Conservation (phyloP, 2,329 filamentous ascomycete genomes). For the Neofusicoccum parvum region DNA sequence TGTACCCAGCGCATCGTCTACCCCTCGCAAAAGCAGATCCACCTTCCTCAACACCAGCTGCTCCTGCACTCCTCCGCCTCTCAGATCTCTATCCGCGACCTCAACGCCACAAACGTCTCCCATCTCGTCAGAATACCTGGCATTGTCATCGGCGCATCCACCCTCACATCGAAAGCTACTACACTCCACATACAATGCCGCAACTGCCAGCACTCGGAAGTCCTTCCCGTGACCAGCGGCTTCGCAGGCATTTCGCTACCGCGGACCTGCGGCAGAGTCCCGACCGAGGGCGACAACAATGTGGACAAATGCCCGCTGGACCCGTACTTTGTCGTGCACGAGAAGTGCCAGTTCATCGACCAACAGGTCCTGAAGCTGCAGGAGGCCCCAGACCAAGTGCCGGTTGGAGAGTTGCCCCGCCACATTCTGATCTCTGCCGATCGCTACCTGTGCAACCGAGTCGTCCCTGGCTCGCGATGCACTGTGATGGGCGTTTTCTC, state of each 20-base stretch:
- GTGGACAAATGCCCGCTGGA: slow-evolving; percentile 83
- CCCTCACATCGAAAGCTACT: slow-evolving; percentile 94
- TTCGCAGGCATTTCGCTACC: slow-evolving; percentile 88
- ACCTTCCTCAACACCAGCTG: slow-evolving; percentile 88
- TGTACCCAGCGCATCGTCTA: slow-evolving; percentile 94
- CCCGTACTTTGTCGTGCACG: slow-evolving; percentile 93
- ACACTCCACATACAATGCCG: slow-evolving; percentile 84
- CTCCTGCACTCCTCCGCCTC: slow-evolving; percentile 91
- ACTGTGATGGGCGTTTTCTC: slow-evolving; percentile 97
- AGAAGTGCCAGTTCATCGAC: slow-evolving; percentile 92
- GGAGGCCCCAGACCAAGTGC: slow-evolving; percentile 95
- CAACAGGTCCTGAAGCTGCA: slow-evolving; percentile 98
- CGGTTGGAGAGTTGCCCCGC: slow-evolving; percentile 90
- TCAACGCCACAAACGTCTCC: slow-evolving; percentile 90
- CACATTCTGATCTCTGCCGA: slow-evolving; percentile 98
- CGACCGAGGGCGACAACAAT: slow-evolving; percentile 62
- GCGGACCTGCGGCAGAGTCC: slow-evolving; percentile 69
- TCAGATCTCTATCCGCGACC: slow-evolving; percentile 88
- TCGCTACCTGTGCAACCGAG: slow-evolving; percentile 89
- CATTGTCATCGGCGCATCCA: slow-evolving; percentile 96
- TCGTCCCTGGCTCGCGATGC: slow-evolving; percentile 92
- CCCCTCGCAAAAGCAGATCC: slow-evolving; percentile 67
- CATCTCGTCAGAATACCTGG: slow-evolving; percentile 95
- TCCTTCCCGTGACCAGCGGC: slow-evolving; percentile 75
- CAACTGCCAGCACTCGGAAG: slow-evolving; percentile 74